A percentile compares a stretch with the other conserved stretches of the same genome.
These are phyloP conservation scores for Mycena polygramma DNA, from an alignment of 768 basidiomycete genomes.

Conservation along the genomic window DNA sequence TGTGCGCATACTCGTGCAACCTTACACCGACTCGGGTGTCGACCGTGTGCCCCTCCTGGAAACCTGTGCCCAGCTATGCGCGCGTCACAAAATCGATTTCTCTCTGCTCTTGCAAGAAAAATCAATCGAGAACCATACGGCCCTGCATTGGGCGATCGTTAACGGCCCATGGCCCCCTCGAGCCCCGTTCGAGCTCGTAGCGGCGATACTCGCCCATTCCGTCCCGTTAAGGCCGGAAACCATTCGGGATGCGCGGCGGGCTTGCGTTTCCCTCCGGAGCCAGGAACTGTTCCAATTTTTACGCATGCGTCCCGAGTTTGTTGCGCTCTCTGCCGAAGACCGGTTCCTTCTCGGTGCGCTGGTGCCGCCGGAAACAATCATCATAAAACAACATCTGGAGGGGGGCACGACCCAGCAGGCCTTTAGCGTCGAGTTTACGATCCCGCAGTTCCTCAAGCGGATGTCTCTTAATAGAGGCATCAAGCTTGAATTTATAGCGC, in stretches of 20 bases:
- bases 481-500: slow-evolving; percentile 24
- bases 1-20: slow-evolving; percentile 4
- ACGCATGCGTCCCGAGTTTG: slow-evolving; percentile 18
- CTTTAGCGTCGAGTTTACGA: slow-evolving; percentile 27
- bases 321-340: slow-evolving; percentile 14
- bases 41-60: slow-evolving; percentile 15
- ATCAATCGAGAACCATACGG: slow-evolving; percentile 9
- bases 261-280: slow-evolving; percentile 17
- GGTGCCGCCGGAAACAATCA: slow-evolving; percentile 22
- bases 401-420: slow-evolving; percentile 5
- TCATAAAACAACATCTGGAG: slow-evolving; percentile 13
- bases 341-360: slow-evolving; percentile 8
- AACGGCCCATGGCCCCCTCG: slow-evolving; percentile 15
- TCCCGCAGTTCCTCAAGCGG: slow-evolving; percentile 25
- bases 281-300: slow-evolving; percentile 27
- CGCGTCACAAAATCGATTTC: slow-evolving; percentile 15
- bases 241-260: slow-evolving; percentile 17
- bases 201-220: slow-evolving; percentile 11
- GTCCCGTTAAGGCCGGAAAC: slow-evolving; percentile 14
- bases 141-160: slow-evolving; percentile 24
- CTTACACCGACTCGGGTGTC: slow-evolving; percentile 2
- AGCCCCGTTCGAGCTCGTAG: slow-evolving; percentile 21
- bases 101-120: slow-evolving; percentile 16
- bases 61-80: slow-evolving; percentile 15
- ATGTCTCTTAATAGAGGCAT: slow-evolving; percentile 13